Conservation (phyloP, 2,329 filamentous ascomycete genomes). For the Sodiomyces alkalinus region DNA sequence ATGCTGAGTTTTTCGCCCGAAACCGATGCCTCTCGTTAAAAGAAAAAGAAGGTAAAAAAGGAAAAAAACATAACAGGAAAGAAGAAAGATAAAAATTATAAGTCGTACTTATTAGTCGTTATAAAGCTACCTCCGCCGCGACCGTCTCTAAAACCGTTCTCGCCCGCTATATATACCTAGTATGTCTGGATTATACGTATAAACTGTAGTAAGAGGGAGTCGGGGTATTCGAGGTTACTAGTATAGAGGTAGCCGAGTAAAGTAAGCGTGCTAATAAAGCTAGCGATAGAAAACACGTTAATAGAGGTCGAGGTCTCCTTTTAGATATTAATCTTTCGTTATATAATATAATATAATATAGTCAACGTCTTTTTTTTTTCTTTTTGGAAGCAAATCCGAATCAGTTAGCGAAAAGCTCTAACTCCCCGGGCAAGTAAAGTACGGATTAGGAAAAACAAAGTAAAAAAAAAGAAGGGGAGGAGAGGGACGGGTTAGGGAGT, state of each 20-base stretch:
- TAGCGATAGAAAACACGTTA: conserved; percentile 60
- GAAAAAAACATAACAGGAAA: too few relatives aligned
- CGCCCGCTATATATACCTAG: too few relatives aligned
- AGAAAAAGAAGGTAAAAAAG: too few relatives aligned
- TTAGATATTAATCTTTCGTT: conserved; percentile 64
- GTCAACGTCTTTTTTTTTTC: conserved; percentile 59
- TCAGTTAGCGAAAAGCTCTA: neutral
- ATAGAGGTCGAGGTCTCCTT: conserved; percentile 65
- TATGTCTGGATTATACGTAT: too few relatives aligned
- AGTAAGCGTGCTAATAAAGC: conserved; percentile 60
- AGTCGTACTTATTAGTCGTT: too few relatives aligned
- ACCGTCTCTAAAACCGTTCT: neutral
- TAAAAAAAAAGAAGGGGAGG: neutral
- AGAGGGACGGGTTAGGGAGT: neutral
- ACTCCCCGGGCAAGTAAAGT: neutral
- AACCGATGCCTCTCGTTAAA: too few relatives aligned
- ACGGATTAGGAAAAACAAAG: neutral
- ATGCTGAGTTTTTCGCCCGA: too few relatives aligned
- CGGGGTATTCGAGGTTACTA: conserved; percentile 43
- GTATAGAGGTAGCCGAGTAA: conserved; percentile 52
- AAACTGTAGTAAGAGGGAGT: conserved; percentile 35
- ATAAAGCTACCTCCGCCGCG: too few relatives aligned
- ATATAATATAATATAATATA: conserved; percentile 59
- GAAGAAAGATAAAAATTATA: too few relatives aligned
- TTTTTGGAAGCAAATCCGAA: conserved; percentile 1